Base-by-base conservation (phyloP, 2,329 filamentous ascomycete genomes). In the Fusarium sp. region DNA sequence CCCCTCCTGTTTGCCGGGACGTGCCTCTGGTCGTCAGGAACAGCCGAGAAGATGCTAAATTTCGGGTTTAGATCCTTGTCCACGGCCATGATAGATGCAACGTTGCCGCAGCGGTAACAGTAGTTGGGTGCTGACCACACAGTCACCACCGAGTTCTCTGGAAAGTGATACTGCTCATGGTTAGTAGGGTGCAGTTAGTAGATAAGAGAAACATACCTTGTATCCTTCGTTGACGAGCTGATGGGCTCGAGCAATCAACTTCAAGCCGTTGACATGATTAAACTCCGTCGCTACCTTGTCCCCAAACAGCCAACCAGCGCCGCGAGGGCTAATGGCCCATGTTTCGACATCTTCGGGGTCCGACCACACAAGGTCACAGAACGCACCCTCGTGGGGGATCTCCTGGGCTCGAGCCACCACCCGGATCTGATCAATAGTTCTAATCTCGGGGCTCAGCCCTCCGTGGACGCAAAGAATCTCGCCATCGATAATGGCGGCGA, bases 391-490 rank as follows among this genome's bases (percentile, higher is more conserved):
- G 80, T 99, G 97, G 8, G 97, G 97, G 78, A 99, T 99, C 83
- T 99, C 97, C 78, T 98, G 93, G 78, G 97, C 98, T 56, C 97
- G 93, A 77, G 98, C 97, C 73, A 99, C 98, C 75, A 99, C 97
- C 79, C 98, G 97, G 83, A 99, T 98, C 86, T 99, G 97, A 82
- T 99, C 97, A 80, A 99, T 98, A 22, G 95, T 98, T 82, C 98
- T 94, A 78, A 99, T 98, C 79, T 94, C 94, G 3, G 94, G 94
- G 64, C 93, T 95, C 40, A 97, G 87, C 40, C 94, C 97, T 79
- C 97, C 97, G 83, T 99, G 97, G 35, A 99, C 97, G 82, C 97
- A 99, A 80, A 99, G 97, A 70, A 99, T 97, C 81, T 98, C 95
- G 79, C 98, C 94, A 81, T 99, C 97, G 79, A 99, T 98, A 75